Evolutionary conservation across 306 rosid species (phyloP), one percentile per base, ranked within the genome.

Genomic region (Acacia confusa): DNA sequence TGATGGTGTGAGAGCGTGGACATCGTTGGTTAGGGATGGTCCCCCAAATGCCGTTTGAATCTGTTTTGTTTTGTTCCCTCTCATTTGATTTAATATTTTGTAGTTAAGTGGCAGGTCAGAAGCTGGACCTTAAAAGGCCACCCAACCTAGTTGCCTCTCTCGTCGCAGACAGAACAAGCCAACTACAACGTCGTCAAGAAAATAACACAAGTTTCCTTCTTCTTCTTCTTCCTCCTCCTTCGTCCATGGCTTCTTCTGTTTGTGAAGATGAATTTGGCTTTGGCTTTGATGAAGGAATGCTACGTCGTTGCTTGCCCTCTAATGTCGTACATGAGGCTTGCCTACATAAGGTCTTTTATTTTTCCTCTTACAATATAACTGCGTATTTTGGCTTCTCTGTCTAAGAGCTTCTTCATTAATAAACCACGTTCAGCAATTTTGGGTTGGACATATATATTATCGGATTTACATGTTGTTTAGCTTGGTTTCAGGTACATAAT

Each of bases 81-180:
- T 5, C 86, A 68, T 84, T 87, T 76, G 74, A 52, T 77, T 80
- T 82, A 60, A 60, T 60, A 82, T 24, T 36, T 70, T 43, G 50
- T 88, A 87, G 95, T 88, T 92, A 68, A 78, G 88, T 81, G 85
- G 82, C 92, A 87, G 90, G 86, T 85, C 72, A 84, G 87, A 87
- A 79, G 87, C 86, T 90, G 89, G 88, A 89, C 84, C 90, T 86
- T 89, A 72, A 83, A 82, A 82, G 73, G 71, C 81, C 66, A 44
- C 3, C 75, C 57, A 41, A 27, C 50, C 30, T 22, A 11, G 50
- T 38, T 20, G n/a, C 63, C 27, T 68, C 27, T 72, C 76, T 78
- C 72, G 19, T 72, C 76, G 24, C 83, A 57, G 25, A 32, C 82
- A 57, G 17, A 80, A 75, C 84, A 78, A 73, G 58, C 50, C 78